These are phyloP conservation scores for Parmelia sp. DNA, from an alignment of 495 filamentous ascomycete species.

Conservation along the genomic window DNA sequence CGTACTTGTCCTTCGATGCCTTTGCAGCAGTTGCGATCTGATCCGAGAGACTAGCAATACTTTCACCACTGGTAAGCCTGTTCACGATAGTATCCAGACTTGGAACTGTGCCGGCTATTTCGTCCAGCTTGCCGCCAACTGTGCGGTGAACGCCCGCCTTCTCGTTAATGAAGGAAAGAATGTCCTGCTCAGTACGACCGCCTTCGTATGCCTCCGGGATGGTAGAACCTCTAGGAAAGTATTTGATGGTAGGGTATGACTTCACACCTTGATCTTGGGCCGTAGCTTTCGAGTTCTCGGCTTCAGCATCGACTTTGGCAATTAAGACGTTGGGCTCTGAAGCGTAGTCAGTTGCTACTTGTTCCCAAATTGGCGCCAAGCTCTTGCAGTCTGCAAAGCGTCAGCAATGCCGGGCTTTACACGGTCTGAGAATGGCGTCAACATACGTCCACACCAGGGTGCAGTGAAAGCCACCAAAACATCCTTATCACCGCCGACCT, in stretches of 20 bases:
- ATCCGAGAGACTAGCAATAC: conserved; percentile 51
- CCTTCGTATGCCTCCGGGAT: conserved; percentile 66
- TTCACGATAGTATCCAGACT: conserved; percentile 65
- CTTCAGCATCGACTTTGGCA: conserved; percentile 92
- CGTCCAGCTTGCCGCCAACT: conserved; percentile 73
- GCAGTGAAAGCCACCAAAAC: conserved; percentile 95
- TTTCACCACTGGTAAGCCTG: conserved; percentile 56
- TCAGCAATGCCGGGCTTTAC: conserved; percentile 25
- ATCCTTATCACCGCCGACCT: conserved; percentile 78
- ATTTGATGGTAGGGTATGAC: conserved; percentile 95
- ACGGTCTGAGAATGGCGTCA: conserved; percentile 2
- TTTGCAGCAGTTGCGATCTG: conserved; percentile 66
- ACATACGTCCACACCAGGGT: conserved; percentile 95
- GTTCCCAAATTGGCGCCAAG: conserved; percentile 88
- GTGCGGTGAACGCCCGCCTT: conserved; percentile 84
- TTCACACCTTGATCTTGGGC: conserved; percentile 71
- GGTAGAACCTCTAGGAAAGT: conserved; percentile 84
- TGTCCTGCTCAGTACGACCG: conserved; percentile 68
- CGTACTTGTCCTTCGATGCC: conserved; percentile 70
- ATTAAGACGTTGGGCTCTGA: conserved; percentile 72
- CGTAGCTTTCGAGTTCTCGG: conserved; percentile 69
- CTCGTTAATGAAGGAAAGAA: conserved; percentile 78
- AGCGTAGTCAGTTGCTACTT: conserved; percentile 73
- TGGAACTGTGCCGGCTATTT: conserved; percentile 73
- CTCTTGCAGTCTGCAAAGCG: conserved; percentile 80